Evolutionary conservation across 176 grass and related monocot genomes (phyloP), one percentile per base, ranked within the genome.

Genomic region (Metroxylon sagu): DNA sequence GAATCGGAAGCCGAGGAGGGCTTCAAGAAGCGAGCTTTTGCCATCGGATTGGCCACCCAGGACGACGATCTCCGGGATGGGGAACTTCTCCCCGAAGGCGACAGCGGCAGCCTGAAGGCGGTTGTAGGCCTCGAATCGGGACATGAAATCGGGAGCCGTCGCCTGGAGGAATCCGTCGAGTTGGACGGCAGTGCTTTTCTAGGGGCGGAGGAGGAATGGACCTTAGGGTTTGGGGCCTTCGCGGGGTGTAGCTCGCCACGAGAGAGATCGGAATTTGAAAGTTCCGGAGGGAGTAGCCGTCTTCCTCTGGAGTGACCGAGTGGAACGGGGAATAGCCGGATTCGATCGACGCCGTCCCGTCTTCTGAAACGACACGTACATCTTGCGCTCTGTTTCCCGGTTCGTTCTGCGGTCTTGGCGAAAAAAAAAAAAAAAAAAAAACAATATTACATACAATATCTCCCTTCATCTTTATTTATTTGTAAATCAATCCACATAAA

Each of bases 91-190:
- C 1, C 88, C 94, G 76, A 99, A 99, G 5, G 85, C 88, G 25
- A 86, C 88, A 7, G 85, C 88, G 25, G 82, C 88, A 26, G 88
- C 85, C 79, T 99, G 94, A 65, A 93, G 82, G 19, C 94, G 75
- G 63, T 93, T 98, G 88, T 98, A 98, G 48, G 94, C 94, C 67
- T 98, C 94, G 74, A 98, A 98, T 35, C 88, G 75, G 23, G 76
- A 76, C 67, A 83, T 92, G 19, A 81, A 89, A 21, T 93, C 88
- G 14, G 70, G 53, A 0, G 74, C 74, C 0, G 92, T 62, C 0
- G 78, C n/a, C n/a, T 73, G 7, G 67, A 48, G 18, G 26, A 19
- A 4, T 69, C 66, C 8, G 17, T 16, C 53, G 53, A 30, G 12
- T 57, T 53, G 12, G 66, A 10, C 18, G n/a, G 19, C 21, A 52